phyloP scores from a whole-genome alignment of 2,329 filamentous ascomycete species.

The Monosporascus sp. region DNA sequence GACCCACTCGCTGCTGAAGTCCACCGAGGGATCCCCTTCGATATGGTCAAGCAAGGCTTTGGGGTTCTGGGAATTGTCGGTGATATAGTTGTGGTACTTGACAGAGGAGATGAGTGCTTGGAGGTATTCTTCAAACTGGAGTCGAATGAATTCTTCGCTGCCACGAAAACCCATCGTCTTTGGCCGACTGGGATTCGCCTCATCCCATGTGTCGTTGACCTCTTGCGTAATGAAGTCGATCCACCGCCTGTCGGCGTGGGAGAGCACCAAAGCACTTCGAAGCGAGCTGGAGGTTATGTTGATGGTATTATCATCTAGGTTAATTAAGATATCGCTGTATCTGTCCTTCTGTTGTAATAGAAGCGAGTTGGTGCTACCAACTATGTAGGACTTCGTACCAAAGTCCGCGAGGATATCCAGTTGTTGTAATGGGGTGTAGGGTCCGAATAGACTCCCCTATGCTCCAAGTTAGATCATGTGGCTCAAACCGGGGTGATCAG shows the following conservation, averaged over 20 bases:
- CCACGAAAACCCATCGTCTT: slow-evolving; percentile 93
- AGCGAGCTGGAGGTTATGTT: slow-evolving; percentile 79
- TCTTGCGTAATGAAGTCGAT: slow-evolving; percentile 93
- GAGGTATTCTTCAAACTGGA: slow-evolving; percentile 96
- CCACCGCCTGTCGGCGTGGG: slow-evolving; percentile 86
- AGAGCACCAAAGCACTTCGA: slow-evolving; percentile 68
- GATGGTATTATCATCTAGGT: slow-evolving; percentile 84
- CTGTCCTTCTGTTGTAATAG: slow-evolving; percentile 90
- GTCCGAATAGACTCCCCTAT: slow-evolving; percentile 87
- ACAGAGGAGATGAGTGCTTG: slow-evolving; percentile 81
- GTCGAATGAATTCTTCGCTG: slow-evolving; percentile 93
- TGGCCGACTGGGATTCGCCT: slow-evolving; percentile 79
- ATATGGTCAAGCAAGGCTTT: slow-evolving; percentile 58
- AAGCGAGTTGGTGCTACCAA: slow-evolving; percentile 93
- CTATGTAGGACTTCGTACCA: slow-evolving; percentile 93
- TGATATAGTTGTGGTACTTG: slow-evolving; percentile 76
- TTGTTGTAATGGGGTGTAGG: slow-evolving; percentile 94
- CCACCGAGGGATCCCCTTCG: slow-evolving; percentile 77
- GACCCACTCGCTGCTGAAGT: slow-evolving; percentile 82
- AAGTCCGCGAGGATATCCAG: slow-evolving; percentile 90
- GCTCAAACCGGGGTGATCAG: background rate
- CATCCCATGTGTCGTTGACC: slow-evolving; percentile 95
- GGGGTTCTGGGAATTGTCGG: slow-evolving; percentile 48
- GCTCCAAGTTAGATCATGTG: slow-evolving; percentile 4
- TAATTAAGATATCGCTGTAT: slow-evolving; percentile 94